Evolutionary conservation across 352 stramenopile species (phyloP), one percentile per base, ranked within the genome.

Genomic region (Pythium vanterpoolii): DNA sequence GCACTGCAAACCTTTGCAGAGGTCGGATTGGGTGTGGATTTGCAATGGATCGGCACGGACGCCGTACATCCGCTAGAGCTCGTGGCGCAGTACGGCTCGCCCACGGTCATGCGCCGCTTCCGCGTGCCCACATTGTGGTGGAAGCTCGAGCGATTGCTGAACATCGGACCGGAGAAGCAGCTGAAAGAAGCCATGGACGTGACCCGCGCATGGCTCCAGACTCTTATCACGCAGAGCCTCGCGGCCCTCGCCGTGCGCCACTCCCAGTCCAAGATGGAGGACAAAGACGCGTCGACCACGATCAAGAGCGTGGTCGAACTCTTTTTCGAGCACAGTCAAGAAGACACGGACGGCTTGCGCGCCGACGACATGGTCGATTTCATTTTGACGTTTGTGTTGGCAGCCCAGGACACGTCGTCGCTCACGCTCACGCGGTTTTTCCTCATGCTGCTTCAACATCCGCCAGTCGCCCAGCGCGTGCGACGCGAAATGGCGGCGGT

Each of bases 351-450:
- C 10, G 69, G 62, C 6, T 18, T 83, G 39, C 60, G 75, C 10
- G 61, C 71, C 14, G 79, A 75, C 39, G 83, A 83, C 47, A 66
- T 96, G 21, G 53, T 78, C 11, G 79, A 94, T 31, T 65, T 96
- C 24, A 71, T 85, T 5, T 68, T 94, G 7, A 71, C 71, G 7
- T 77, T 95, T 50, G 62, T 96, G 33, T 46, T 86, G 24, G 86
- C 77, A 19, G 86, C 85, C 5, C 74, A 79, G 28, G 85, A 94
- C 55, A 95, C 79, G 0, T 93, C 85, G 10, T 77, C 85, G 4
- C 66, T 55, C 54, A 77, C 83, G 31, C 52, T 95, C 24, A 73
- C 66, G 27, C 95, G 85, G 85, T 67, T 87, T 10, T 65, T 95
- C 23, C 76, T 87, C 42, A 75, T 81, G 63, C 58, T 96, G 5